Base-by-base conservation (phyloP, 352 stramenopile genomes). In the Elongisporangium anandrum region DNA sequence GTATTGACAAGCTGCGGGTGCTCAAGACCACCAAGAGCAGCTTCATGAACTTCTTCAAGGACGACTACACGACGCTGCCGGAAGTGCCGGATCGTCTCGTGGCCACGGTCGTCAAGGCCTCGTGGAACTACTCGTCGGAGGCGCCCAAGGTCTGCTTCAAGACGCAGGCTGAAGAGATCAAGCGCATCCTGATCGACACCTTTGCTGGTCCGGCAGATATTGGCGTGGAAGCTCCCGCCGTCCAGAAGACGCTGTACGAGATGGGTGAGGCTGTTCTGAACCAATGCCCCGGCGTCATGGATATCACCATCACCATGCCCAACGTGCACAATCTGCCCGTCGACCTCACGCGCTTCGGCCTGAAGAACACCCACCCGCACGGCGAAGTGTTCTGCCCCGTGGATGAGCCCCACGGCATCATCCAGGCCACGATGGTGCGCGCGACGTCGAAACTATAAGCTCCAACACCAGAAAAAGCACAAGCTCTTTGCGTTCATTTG, bases 301-400 rank as follows among this genome's bases (percentile, higher is more conserved):
- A 88, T 62, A 86, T 94, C 59, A 85, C 61, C 56, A 83, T 92
- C 65, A 70, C 63, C n/a, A 91, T 91, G 78, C 84, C 87, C 24
- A 96, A 96, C 70, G 86, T 96, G 59, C 88, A 96, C 76, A 94
- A 96, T 70, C 71, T 95, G 29, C 86, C 88, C 17, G 88, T 96
- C 24, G 81, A 96, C 55, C 68, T 96, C 51, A 72, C 77, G 64
- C 81, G 79, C 62, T 95, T 95, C 56, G 85, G 85, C 17, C 71
- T 94, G 54, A 81, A 83, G 68, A 97, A 96, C 68, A 88, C 80
- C 53, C 83, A 97, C 66, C 81, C 89, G 51, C 90, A 92, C 49
- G 87, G 87, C n/a, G 76, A 95, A 57, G 83, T 97, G 39, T 95
- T 97, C 56, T 70, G 91, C 48, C 85, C 87, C 7, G 94, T 81